Evolutionary conservation across 352 stramenopile genomes (phyloP), one percentile per base, ranked within the genome.

Genomic region (Phytopythium boreale): DNA sequence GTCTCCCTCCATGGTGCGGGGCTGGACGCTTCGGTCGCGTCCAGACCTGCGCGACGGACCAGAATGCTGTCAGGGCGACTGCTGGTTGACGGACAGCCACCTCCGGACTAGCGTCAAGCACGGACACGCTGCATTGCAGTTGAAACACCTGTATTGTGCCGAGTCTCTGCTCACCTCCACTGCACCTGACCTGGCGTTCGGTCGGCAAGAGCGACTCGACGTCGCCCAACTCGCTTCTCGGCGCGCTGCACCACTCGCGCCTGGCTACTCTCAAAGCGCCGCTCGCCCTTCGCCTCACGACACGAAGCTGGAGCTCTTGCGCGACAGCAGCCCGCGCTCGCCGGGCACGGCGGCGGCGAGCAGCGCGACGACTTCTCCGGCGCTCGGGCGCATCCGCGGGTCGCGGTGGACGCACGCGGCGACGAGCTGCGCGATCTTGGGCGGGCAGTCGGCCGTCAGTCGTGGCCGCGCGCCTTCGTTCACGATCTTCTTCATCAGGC

Each of bases 351-450:
- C 70, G 64, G 70, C 76, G 1, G 72, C 72, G 1, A 83, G 67
- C 68, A 76, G 71, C 4, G 69, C 69, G 19, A 72, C 70, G 22
- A 91, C 81, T 50, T 79, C 77, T 11, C 65, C 66, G n/a, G 80
- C 80, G 31, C 61, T 83, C 6, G 82, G 82, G 11, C 84, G 75
- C 11, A 76, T 64, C 10, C 75, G 75, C 24, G 76, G 80, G 37
- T 90, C 75, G 15, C 78, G 69, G 8, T 76, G 74, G 12, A 89
- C 64, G 66, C 84, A 93, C 17, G 66, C 69, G 37, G 74, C 74
- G 29, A 87, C 77, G 39, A 93, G 71, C 29, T 85, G 74, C 47
- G 72, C 78, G 41, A 91, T 85, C 22, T 71, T 70, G n/a, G 84
- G 62, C 27, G 84, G 82, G 63, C 84, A 91, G 24, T 73, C 68